A percentile compares a stretch with the other conserved stretches of the same genome.
These are phyloP conservation scores for Silene noctiflora DNA, from an alignment of 179 eudicot species.

Conservation along the genomic window DNA sequence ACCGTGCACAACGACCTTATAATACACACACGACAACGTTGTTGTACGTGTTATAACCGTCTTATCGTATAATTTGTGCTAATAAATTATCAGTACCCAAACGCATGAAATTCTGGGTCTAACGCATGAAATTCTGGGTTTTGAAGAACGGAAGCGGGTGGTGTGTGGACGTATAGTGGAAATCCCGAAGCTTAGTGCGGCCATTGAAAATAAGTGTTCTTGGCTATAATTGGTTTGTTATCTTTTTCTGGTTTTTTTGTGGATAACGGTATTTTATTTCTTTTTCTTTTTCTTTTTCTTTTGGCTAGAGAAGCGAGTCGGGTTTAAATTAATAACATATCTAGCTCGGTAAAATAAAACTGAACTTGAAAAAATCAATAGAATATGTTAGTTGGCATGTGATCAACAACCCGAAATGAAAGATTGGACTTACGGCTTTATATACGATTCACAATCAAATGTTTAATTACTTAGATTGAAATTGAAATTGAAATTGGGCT, in stretches of 20 bases:
- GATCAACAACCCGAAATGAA: too few relatives aligned
- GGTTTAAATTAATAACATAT: too few relatives aligned
- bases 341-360: too few relatives aligned
- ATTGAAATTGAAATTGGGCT: too few relatives aligned
- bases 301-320: too few relatives aligned
- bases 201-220: slow-evolving; percentile 26
- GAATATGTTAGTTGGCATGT: too few relatives aligned
- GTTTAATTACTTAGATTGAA: too few relatives aligned
- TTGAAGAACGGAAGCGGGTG: slow-evolving; percentile 12
- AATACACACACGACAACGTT: too few relatives aligned
- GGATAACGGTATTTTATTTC: slow-evolving; percentile 4
- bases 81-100: slow-evolving; percentile 31
- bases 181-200: slow-evolving; percentile 36
- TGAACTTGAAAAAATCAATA: too few relatives aligned
- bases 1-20: too few relatives aligned
- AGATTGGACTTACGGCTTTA: too few relatives aligned
- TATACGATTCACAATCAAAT: too few relatives aligned
- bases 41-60: not conserved
- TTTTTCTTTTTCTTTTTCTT: not conserved
- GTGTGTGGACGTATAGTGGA: slow-evolving; percentile 23
- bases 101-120: slow-evolving; percentile 34
- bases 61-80: not conserved
- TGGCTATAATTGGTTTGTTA: slow-evolving; percentile 1
- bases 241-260: not conserved
- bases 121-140: slow-evolving; percentile 34